A percentile compares a stretch with the other conserved stretches of the same genome.
Evolutionary conservation across 1,284 basidiomycete genomes (phyloP).

Genomic region (Irpex sp.): DNA sequence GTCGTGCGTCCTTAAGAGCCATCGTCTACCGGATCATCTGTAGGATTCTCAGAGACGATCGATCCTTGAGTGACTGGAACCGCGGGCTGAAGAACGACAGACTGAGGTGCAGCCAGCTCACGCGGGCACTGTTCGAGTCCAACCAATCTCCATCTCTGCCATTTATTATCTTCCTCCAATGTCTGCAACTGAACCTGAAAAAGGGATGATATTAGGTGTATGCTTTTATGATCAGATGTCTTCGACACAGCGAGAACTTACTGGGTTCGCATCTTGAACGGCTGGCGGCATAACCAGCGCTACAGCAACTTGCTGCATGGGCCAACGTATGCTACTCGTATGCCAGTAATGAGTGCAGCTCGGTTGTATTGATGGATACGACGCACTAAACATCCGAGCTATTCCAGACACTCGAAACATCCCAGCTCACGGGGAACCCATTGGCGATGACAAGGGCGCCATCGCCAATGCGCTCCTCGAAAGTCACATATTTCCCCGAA

Average conservation of each 20-base stretch:
- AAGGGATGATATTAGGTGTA: not conserved
- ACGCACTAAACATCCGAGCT: not conserved
- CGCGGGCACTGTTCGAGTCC: not conserved
- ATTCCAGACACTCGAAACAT: conserved; percentile 16
- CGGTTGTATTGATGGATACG: not conserved
- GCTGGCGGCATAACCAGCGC: not conserved
- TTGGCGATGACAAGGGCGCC: conserved; percentile 26
- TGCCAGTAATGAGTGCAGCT: not conserved
- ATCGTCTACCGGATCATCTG: too few species aligned
- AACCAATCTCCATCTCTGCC: not conserved
- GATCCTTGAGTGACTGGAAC: too few species aligned
- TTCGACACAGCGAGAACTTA: not conserved
- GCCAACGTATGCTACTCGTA: not conserved
- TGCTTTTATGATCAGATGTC: not conserved
- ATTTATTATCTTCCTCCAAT: not conserved
- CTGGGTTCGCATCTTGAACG: not conserved
- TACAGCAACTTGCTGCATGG: not conserved
- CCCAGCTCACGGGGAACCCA: conserved; percentile 29
- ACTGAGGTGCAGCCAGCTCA: too few species aligned
- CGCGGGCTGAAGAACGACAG: too few species aligned
- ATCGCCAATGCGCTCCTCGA: conserved; percentile 34
- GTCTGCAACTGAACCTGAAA: not conserved
- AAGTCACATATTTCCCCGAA: conserved; percentile 37
- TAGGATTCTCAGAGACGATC: too few species aligned
- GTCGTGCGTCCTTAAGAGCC: not conserved